Conservation (phyloP, 2,329 filamentous ascomycete species). For the Colletotrichum trifolii region DNA sequence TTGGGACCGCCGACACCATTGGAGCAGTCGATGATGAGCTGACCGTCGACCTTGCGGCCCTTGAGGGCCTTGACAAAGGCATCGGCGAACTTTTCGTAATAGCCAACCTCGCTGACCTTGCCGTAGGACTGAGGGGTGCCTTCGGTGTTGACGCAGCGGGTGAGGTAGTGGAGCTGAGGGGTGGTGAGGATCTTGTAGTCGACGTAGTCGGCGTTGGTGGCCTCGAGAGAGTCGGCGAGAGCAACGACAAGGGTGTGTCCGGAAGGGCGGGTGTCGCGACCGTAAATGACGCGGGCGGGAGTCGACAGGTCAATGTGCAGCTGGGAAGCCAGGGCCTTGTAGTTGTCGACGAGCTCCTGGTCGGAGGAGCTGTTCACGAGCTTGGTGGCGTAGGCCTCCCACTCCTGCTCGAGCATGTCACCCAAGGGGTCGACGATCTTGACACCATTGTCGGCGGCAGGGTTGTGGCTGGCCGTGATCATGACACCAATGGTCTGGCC, state of each 20-base stretch:
- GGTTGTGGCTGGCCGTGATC: slow-evolving; percentile 95
- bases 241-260: slow-evolving; percentile 85
- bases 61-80: slow-evolving; percentile 88
- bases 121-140: slow-evolving; percentile 90
- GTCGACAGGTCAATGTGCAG: slow-evolving; percentile 79
- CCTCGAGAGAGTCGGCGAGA: slow-evolving; percentile 82
- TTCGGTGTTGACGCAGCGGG: slow-evolving; percentile 92
- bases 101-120: slow-evolving; percentile 87
- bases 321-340: slow-evolving; percentile 78
- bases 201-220: slow-evolving; percentile 77
- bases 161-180: slow-evolving; percentile 97
- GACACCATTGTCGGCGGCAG: slow-evolving; percentile 88
- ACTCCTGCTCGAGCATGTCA: slow-evolving; percentile 96
- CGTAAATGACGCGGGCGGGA: slow-evolving; percentile 86
- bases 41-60: slow-evolving; percentile 77
- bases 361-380: slow-evolving; percentile 87
- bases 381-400: slow-evolving; percentile 89
- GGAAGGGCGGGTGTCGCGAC: slow-evolving; percentile 91
- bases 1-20: slow-evolving; percentile 97
- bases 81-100: slow-evolving; percentile 90
- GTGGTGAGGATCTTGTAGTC: slow-evolving; percentile 95
- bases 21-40: slow-evolving; percentile 90
- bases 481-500: slow-evolving; percentile 95
- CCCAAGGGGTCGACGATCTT: slow-evolving; percentile 98
- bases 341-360: slow-evolving; percentile 79